Percentiles rank a stretch among this genome's conserved stretches.
phyloP scores from a whole-genome alignment of 305 asterid species.

The Andrographis paniculata region DNA sequence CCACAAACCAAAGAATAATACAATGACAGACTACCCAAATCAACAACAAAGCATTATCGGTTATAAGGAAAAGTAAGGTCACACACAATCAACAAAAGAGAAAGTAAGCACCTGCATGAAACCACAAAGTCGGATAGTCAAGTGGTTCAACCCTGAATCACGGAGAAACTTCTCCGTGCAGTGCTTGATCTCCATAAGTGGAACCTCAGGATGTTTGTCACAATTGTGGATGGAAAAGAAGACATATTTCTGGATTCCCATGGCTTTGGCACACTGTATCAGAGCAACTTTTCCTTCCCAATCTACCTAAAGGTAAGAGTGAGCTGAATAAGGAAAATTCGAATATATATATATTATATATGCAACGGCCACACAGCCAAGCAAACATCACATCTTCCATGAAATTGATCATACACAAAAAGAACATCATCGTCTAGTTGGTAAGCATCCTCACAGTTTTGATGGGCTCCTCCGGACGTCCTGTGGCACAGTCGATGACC shows the following conservation, averaged over 20 bases:
- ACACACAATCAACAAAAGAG: conserved; percentile 9
- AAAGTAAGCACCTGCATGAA: conserved; percentile 79
- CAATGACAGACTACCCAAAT: neutral
- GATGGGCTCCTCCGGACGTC: conserved; percentile 96
- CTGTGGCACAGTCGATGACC: conserved; percentile 95
- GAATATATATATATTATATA: neutral
- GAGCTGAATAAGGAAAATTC: conserved; percentile 20
- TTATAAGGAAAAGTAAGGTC: neutral
- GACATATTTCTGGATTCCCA: conserved; percentile 82
- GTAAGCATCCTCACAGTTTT: conserved; percentile 55
- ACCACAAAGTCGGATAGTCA: conserved; percentile 80
- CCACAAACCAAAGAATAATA: too few relatives aligned
- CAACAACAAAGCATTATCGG: conserved; percentile 1
- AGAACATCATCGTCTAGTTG: conserved; percentile 9
- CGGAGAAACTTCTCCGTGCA: conserved; percentile 88
- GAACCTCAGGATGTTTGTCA: conserved; percentile 97
- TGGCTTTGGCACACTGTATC: conserved; percentile 95
- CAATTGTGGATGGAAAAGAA: conserved; percentile 96
- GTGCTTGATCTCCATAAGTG: conserved; percentile 93
- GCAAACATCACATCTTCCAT: conserved; percentile 3
- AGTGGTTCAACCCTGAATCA: conserved; percentile 69
- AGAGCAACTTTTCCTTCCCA: conserved; percentile 99
- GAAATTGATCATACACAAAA: conserved; percentile 5
- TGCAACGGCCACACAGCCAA: neutral
- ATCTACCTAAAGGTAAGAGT: conserved; percentile 72